These are phyloP conservation scores for Wilhelminamyces savonicus DNA, from an alignment of 805 yeast genomes.

Conservation along the genomic window DNA sequence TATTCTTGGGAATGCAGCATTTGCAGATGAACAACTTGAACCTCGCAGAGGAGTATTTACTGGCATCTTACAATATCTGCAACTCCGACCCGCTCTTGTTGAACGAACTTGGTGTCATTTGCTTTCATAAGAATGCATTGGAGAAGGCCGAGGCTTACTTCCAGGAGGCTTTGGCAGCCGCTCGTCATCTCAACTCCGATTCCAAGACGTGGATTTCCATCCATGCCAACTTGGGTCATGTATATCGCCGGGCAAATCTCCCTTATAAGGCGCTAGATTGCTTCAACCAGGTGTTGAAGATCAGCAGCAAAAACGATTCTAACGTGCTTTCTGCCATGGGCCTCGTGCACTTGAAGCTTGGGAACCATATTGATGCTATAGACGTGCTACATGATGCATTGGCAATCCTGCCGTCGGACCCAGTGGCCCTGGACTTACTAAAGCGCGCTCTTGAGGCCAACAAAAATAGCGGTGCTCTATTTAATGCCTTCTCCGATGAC, in stretches of 20 bases:
- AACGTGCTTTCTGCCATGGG: constrained; percentile 83
- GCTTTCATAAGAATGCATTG: constrained; percentile 68
- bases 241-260: constrained; percentile 61
- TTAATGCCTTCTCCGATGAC: constrained; percentile 18
- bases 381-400: constrained; percentile 75
- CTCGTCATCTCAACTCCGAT: constrained; percentile 65
- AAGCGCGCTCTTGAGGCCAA: constrained; percentile 71
- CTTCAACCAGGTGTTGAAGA: constrained; percentile 68
- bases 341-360: constrained; percentile 66
- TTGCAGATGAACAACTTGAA: constrained; percentile 77
- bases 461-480: constrained; percentile 15
- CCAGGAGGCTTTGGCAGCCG: constrained; percentile 63
- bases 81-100: constrained; percentile 80
- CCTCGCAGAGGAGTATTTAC: constrained; percentile 80
- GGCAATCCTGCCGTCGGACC: constrained; percentile 72
- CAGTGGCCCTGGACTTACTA: constrained; percentile 76
- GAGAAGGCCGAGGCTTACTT: constrained; percentile 65
- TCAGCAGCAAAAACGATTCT: constrained; percentile 60
- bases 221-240: constrained; percentile 83
- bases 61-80: constrained; percentile 70
- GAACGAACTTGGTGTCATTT: constrained; percentile 91
- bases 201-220: constrained; percentile 81
- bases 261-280: constrained; percentile 64
- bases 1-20: constrained; percentile 95
- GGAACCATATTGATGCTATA: constrained; percentile 60